Evolutionary conservation across 495 filamentous ascomycete genomes (phyloP), one percentile per base, ranked within the genome.

Genomic region (Lentithecium fluviatile): DNA sequence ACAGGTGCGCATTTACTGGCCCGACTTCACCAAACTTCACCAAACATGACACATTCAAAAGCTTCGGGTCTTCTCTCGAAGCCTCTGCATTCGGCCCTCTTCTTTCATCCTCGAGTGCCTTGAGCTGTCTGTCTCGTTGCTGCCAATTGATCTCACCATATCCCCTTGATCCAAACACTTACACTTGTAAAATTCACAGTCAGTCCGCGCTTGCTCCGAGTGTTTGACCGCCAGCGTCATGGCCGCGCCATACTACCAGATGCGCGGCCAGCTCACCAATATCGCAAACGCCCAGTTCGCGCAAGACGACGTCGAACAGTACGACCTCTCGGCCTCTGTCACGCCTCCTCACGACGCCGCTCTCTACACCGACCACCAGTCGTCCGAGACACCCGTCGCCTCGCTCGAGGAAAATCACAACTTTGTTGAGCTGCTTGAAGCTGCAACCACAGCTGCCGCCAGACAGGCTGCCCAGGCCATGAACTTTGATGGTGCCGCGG

Each of bases 351-450:
- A 59, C 32, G 42, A 19, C 52, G 60, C 60, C 40, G 32, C 42
- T 13, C 56, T 53, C n/a, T 48, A 45, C 21, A 6, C 45, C 2
- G 59, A 68, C 21, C 21, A 34, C 23, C 48, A 56, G 21, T 29
- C 20, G 40, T 43, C 40, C 6, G 40, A 43, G 40, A 43, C 40
- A 20, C 40, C 40, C 15, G 15, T 43, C 45, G 21, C n/a, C 15
- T 38, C 17, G 8, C 52, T 63, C 6, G 64, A 59, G 29, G 58
- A 56, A 21, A 62, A 58, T 37, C 59, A 77, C 56, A 77, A 80
- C 56, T 71, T 82, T n/a, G 80, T 78, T 1, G 80, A 78, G 8
- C 56, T 82, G 48, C 75, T 82, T 6, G 77, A 82, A 65, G 80
- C 80, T 48, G 80, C 80, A 0, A 81, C 78, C 1, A 77, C 29